Conservation (phyloP, 2,329 filamentous ascomycete genomes). For the Colletotrichum shisoi region DNA sequence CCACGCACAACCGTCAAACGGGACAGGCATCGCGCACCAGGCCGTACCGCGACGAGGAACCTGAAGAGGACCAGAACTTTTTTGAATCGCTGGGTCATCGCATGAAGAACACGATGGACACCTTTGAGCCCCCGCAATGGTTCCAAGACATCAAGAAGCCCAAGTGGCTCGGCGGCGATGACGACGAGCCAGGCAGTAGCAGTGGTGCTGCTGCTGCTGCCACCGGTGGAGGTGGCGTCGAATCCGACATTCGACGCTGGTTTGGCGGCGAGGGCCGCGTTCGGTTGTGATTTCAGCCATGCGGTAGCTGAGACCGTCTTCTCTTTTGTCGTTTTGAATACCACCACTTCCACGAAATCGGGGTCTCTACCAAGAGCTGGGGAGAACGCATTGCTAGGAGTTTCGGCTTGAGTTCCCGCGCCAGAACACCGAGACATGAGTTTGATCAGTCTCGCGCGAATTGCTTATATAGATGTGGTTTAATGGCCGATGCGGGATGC, state of each 20-base stretch:
- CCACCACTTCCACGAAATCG: slow-evolving; percentile 26
- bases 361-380: slow-evolving; percentile 41
- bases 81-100: slow-evolving; percentile 84
- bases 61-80: slow-evolving; percentile 78
- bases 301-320: neutral
- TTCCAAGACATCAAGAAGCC: slow-evolving; percentile 79
- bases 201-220: slow-evolving; percentile 39
- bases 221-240: slow-evolving; percentile 38
- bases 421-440: slow-evolving; percentile 14
- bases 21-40: slow-evolving; percentile 38
- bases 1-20: slow-evolving; percentile 49
- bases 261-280: slow-evolving; percentile 60
- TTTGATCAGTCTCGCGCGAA: slow-evolving; percentile 12
- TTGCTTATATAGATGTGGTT: slow-evolving; percentile 23
- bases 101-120: slow-evolving; percentile 91
- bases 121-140: slow-evolving; percentile 82
- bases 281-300: slow-evolving; percentile 28
- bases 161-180: slow-evolving; percentile 78
- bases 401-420: slow-evolving; percentile 37
- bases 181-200: slow-evolving; percentile 48
- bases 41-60: slow-evolving; percentile 57
- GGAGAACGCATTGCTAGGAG: slow-evolving; percentile 39
- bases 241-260: slow-evolving; percentile 63
- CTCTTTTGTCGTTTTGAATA: slow-evolving; percentile 20
- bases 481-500: slow-evolving; percentile 19